Percentiles rank a stretch among this genome's conserved stretches.
Evolutionary conservation across 2,329 filamentous ascomycete species (phyloP).

Genomic region (Fusarium sp.): DNA sequence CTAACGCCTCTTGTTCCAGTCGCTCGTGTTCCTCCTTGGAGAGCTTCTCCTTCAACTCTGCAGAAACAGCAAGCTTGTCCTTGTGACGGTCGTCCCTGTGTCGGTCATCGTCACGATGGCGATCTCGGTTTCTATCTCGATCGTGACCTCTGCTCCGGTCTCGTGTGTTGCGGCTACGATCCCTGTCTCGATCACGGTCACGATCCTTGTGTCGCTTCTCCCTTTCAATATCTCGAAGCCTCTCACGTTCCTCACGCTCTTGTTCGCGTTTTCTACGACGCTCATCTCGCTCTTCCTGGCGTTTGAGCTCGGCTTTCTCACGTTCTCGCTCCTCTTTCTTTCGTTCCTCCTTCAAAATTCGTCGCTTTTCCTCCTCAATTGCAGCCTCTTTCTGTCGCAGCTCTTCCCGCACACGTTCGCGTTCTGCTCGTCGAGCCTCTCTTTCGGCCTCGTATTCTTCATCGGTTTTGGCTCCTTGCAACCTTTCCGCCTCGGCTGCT

Average conservation of each 20-base stretch:
- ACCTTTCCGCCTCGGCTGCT: constrained; percentile 71
- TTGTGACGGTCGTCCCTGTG: constrained; percentile 49
- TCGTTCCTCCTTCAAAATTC: constrained; percentile 67
- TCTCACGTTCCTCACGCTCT: constrained; percentile 66
- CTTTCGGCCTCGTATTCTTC: constrained; percentile 78
- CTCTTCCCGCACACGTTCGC: constrained; percentile 71
- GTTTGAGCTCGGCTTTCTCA: constrained; percentile 61
- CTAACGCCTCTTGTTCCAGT: constrained; percentile 68
- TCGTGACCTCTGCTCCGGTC: constrained; percentile 47
- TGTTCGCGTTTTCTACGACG: constrained; percentile 63
- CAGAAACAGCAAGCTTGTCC: constrained; percentile 54
- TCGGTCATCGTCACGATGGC: constrained; percentile 45
- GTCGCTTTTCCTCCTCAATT: constrained; percentile 70
- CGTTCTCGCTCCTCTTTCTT: constrained; percentile 61
- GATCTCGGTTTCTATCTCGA: constrained; percentile 46
- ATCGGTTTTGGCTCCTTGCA: constrained; percentile 76
- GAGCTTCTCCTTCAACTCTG: constrained; percentile 63
- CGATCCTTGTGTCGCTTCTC: constrained; percentile 55
- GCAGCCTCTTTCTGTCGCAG: constrained; percentile 68
- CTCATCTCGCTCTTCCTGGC: constrained; percentile 63
- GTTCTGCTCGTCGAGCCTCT: constrained; percentile 66
- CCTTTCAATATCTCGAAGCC: constrained; percentile 54
- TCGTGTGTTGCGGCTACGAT: constrained; percentile 47
- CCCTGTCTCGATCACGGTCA: constrained; percentile 52
- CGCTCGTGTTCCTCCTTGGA: constrained; percentile 68